Evolutionary conservation across 192 early-diverging fungal species (phyloP).

Genomic region (Coemansia sp.): DNA sequence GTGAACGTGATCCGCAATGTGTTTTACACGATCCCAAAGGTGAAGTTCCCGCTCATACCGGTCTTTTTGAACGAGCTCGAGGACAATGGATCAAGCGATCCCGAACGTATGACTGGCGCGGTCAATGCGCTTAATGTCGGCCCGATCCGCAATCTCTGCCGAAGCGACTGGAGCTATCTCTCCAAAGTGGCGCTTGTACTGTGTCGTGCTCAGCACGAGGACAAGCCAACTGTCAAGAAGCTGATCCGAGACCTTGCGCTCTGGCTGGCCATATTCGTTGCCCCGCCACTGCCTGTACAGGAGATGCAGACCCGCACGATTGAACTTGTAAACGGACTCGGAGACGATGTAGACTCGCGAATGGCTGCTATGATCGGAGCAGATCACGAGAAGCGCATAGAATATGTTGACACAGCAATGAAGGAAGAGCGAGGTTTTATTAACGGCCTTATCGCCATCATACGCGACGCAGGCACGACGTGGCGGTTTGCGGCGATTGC

Average conservation of each 20-base stretch:
- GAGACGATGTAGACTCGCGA: not conserved
- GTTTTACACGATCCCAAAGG: slow-evolving; percentile 21
- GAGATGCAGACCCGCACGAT: not conserved
- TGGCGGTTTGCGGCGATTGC: slow-evolving; percentile 84
- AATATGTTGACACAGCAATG: slow-evolving; percentile 17
- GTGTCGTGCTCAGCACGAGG: slow-evolving; percentile 52
- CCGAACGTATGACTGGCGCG: slow-evolving; percentile 51
- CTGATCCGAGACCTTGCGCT: slow-evolving; percentile 41
- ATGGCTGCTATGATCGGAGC: slow-evolving; percentile 6
- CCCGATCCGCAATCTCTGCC: slow-evolving; percentile 24
- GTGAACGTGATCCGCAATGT: slow-evolving; percentile 35
- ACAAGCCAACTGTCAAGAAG: slow-evolving; percentile 51
- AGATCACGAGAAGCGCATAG: slow-evolving; percentile 5
- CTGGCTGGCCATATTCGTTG: slow-evolving; percentile 26
- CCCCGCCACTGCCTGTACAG: slow-evolving; percentile 23
- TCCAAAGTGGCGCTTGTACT: slow-evolving; percentile 38
- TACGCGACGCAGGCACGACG: slow-evolving; percentile 64
- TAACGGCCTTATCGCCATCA: slow-evolving; percentile 58
- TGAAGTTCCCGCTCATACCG: slow-evolving; percentile 46
- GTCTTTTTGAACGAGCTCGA: slow-evolving; percentile 37
- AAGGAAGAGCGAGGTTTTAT: slow-evolving; percentile 27
- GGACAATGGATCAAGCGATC: slow-evolving; percentile 35
- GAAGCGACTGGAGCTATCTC: slow-evolving; percentile 44
- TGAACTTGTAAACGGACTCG: slow-evolving; percentile 11
- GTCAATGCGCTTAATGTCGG: slow-evolving; percentile 33